Conservation (phyloP, 176 grass and related monocot species). For the Pontederia paniculata region DNA sequence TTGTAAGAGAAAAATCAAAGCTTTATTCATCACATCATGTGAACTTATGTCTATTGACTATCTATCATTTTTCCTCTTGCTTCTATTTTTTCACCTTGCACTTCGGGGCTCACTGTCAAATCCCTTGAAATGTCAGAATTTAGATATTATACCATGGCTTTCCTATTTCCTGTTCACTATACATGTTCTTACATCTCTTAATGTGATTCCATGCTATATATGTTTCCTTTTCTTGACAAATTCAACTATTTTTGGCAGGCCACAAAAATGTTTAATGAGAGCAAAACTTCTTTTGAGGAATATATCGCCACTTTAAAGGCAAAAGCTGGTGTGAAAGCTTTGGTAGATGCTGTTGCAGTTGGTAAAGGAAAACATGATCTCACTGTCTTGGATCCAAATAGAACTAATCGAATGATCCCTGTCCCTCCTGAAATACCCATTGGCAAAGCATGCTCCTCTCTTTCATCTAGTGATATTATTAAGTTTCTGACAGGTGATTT, state of each 20-base stretch:
- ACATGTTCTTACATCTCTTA: too few relatives aligned
- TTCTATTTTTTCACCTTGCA: too few relatives aligned
- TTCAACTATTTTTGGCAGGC: slow-evolving; percentile 33
- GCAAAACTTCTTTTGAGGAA: slow-evolving; percentile 47
- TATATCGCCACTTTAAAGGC: slow-evolving; percentile 61
- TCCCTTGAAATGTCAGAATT: too few relatives aligned
- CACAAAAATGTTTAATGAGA: slow-evolving; percentile 48
- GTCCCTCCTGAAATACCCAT: slow-evolving; percentile 49
- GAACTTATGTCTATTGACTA: too few relatives aligned
- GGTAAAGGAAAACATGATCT: slow-evolving; percentile 72
- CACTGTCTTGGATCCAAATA: slow-evolving; percentile 52
- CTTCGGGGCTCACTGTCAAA: too few relatives aligned
- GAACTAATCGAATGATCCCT: slow-evolving; percentile 34
- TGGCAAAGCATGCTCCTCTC: slow-evolving; percentile 82
- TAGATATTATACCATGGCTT: too few relatives aligned
- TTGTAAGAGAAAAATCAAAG: too few relatives aligned
- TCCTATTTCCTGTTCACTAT: too few relatives aligned
- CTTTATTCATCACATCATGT: too few relatives aligned
- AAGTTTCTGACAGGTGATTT: slow-evolving; percentile 95
- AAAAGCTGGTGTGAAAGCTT: slow-evolving; percentile 40
- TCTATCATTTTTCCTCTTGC: too few relatives aligned
- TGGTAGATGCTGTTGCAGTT: slow-evolving; percentile 63
- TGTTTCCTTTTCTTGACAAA: slow-evolving; percentile 12
- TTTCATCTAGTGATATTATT: slow-evolving; percentile 66
- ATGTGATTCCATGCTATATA: too few relatives aligned